Evolutionary conservation across 257 asterid species (phyloP).

Genomic region (Mentha longifolia): DNA sequence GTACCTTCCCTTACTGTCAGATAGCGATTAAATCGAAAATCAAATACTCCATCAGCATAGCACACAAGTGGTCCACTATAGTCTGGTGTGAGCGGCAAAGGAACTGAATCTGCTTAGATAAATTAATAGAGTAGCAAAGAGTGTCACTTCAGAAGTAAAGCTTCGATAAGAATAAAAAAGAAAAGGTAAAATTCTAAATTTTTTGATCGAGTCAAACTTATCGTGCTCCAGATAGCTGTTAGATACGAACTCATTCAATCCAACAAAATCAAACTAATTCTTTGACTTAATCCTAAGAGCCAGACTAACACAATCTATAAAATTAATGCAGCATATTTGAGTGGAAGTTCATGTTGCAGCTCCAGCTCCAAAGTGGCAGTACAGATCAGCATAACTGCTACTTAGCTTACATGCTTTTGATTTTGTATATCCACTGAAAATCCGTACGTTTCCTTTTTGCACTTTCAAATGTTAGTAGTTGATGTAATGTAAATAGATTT

Average conservation of each 20-base stretch:
- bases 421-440: too few relatives aligned
- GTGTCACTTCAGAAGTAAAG: conserved; percentile 24
- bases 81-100: conserved; percentile 87
- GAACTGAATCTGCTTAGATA: conserved; percentile 64
- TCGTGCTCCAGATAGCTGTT: not conserved
- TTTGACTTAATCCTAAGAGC: not conserved
- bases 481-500: too few relatives aligned
- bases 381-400: not conserved
- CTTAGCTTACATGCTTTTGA: too few relatives aligned
- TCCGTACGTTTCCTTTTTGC: too few relatives aligned
- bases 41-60: conserved; percentile 95
- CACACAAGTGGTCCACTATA: conserved; percentile 72
- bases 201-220: conserved; percentile 13
- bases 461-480: too few relatives aligned
- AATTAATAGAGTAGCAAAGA: not conserved
- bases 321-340: not conserved
- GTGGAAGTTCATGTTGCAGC: not conserved
- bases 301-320: not conserved
- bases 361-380: not conserved
- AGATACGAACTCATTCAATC: not conserved
- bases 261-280: not conserved
- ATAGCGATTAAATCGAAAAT: conserved; percentile 72
- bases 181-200: not conserved
- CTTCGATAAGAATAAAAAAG: not conserved
- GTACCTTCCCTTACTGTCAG: conserved; percentile 89